Base-by-base conservation (phyloP, 2,329 filamentous ascomycete species). In the Exserohilum rostratum region DNA sequence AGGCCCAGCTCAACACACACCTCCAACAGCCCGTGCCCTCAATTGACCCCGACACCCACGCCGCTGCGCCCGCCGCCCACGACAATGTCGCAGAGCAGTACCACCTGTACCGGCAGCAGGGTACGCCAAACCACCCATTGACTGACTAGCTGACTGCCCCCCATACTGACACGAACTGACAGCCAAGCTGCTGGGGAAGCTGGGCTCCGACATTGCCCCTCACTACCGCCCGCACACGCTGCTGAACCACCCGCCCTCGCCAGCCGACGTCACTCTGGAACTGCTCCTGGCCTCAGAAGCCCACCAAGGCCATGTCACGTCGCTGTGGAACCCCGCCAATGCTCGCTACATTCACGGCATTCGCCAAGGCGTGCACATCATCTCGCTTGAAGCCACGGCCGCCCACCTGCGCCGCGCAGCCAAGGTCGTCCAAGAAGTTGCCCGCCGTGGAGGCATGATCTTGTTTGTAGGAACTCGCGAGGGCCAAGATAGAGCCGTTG, bases 271-370 rank as follows among this genome's bases (percentile, higher is more conserved):
- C 57, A 93, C 92, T 43, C 86, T 99, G 55, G 93, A 97, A 80
- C 84, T 96, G 58, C 85, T 99, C 87, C 73, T 76, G 55, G 74
- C 74, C 48, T 74, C 74, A 6, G 71, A 76, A 59, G 73, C 74
- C 53, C 74, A 76, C 57, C 87, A 98, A 76, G 95, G 95, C 60
- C 95, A 99, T 78, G 85, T 90, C 69, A 93, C 90, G 0, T 90
- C 90, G 58, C 83, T 93, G 45, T 99, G 95, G 95, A 96, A 99
- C 78, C 93, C 95, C 10, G 88, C 87, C 47, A 99, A 98, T 79
- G 88, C 92, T 61, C 86, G 90, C 64, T 98, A 98, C 79, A 98
- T 99, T 73, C 93, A 90, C 74, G 95, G 95, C 66, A 85, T 96
- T 58, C 85, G 95, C 39, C 85, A 95, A 64, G 91, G 90, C 13